Conservation (phyloP, 139 green algal genomes). For the Coelastrella sp. region DNA sequence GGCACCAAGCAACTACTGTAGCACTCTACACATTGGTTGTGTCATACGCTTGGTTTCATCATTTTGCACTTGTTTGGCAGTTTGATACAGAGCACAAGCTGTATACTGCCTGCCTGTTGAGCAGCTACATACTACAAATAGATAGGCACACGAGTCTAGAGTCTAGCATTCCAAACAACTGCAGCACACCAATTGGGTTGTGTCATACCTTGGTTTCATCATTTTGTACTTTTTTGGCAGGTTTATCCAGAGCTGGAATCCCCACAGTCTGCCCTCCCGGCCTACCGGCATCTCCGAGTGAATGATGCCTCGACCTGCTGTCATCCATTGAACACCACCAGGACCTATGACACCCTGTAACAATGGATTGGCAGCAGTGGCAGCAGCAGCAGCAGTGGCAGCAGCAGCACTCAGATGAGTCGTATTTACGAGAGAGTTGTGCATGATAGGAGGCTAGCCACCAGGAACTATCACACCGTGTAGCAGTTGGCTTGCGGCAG, state of each 20-base stretch:
- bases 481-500: too few species aligned
- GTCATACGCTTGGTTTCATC: too few species aligned
- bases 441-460: too few species aligned
- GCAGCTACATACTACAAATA: too few species aligned
- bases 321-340: conserved; percentile 96
- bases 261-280: conserved; percentile 78
- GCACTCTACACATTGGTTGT: too few species aligned
- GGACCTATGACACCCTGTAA: conserved; percentile 81
- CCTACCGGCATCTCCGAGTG: conserved; percentile 89
- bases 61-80: too few species aligned
- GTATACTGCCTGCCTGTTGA: too few species aligned
- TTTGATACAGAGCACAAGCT: too few species aligned
- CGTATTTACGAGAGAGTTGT: not conserved
- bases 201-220: conserved; percentile 74
- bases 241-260: conserved; percentile 96
- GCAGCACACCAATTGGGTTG: not conserved
- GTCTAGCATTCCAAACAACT: too few species aligned
- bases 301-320: conserved; percentile 81
- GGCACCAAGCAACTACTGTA: too few species aligned
- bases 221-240: conserved; percentile 92
- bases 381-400: conserved; percentile 19
- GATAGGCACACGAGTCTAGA: too few species aligned
- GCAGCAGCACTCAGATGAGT: not conserved
- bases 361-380: not conserved
- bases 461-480: too few species aligned